phyloP scores from a whole-genome alignment of 2,329 filamentous ascomycete genomes.

The Curvularia eragrostidis region DNA sequence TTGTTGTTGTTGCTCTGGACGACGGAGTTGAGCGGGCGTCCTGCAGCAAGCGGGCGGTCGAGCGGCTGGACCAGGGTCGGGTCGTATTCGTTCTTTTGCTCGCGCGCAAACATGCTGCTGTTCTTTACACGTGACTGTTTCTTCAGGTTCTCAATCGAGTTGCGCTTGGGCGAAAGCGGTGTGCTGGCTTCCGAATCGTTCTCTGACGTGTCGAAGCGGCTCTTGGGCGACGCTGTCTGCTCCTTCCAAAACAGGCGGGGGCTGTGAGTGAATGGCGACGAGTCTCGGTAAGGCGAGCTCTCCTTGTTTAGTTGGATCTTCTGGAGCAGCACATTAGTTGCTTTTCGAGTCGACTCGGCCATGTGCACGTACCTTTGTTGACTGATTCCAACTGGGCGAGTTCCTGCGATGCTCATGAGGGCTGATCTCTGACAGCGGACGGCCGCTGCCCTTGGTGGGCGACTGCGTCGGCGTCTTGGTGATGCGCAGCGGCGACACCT shows the following conservation, averaged over 20 bases:
- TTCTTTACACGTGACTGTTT: conserved; percentile 95
- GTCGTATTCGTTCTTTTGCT: conserved; percentile 92
- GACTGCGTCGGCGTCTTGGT: conserved; percentile 71
- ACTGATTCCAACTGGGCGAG: conserved; percentile 87
- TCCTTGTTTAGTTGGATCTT: conserved; percentile 74
- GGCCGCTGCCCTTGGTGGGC: conserved; percentile 66
- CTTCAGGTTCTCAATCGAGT: conserved; percentile 94
- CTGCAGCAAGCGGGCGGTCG: conserved; percentile 78
- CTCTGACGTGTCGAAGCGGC: conserved; percentile 67
- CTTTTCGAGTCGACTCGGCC: conserved; percentile 18
- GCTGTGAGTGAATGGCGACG: conserved; percentile 76
- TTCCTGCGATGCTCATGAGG: conserved; percentile 86
- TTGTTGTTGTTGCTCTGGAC: conserved; percentile 68
- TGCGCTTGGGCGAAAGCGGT: conserved; percentile 75
- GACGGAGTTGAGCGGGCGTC: conserved; percentile 62
- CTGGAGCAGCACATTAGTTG: conserved; percentile 52
- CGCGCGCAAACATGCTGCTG: conserved; percentile 94
- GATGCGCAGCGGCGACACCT: conserved; percentile 82
- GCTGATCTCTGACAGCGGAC: conserved; percentile 85
- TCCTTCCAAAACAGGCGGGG: conserved; percentile 91
- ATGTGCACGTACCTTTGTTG: conserved; percentile 65
- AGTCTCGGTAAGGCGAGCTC: conserved; percentile 78
- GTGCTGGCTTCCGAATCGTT: conserved; percentile 66
- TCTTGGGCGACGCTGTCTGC: conserved; percentile 67
- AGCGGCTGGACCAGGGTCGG: conserved; percentile 77